phyloP scores from a whole-genome alignment of 768 basidiomycete species.

The Rhizopogon vinicolor region DNA sequence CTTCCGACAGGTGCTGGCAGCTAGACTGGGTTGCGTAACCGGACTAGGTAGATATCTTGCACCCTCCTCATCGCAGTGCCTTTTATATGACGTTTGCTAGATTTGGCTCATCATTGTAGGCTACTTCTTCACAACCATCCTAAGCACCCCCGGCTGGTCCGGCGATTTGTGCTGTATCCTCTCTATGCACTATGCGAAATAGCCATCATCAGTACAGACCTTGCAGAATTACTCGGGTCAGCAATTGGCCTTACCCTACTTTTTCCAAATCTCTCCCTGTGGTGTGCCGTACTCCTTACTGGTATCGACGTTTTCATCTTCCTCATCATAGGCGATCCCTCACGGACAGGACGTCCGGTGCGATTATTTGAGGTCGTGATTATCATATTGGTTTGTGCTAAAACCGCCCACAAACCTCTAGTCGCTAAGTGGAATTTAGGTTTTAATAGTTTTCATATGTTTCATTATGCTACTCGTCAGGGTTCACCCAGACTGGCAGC shows the following conservation, averaged over 20 bases:
- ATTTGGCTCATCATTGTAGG: constrained; percentile 45
- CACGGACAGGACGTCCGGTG: constrained; percentile 25
- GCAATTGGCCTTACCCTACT: constrained; percentile 56
- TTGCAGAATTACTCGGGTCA: constrained; percentile 57
- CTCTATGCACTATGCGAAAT: constrained; percentile 41
- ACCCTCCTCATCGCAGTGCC: not conserved
- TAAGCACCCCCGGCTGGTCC: constrained; percentile 30
- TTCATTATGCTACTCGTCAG: constrained; percentile 40
- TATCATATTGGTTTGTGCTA: constrained; percentile 23
- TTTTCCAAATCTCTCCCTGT: constrained; percentile 44
- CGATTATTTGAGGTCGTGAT: constrained; percentile 36
- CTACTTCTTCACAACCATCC: constrained; percentile 42
- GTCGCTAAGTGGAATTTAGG: constrained; percentile 12
- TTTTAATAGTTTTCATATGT: constrained; percentile 17
- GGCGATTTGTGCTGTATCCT: constrained; percentile 40
- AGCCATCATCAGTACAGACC: constrained; percentile 52
- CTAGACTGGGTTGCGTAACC: constrained; percentile 35
- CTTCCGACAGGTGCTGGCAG: constrained; percentile 28
- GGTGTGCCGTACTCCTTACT: constrained; percentile 45
- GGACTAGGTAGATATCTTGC: constrained; percentile 16
- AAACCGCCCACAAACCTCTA: not conserved
- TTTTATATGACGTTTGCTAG: constrained; percentile 14
- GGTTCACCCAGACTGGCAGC: constrained; percentile 35
- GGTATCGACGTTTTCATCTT: constrained; percentile 45
- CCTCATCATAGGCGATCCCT: constrained; percentile 36